Evolutionary conservation across 2,329 filamentous ascomycete species (phyloP), one percentile per base, ranked within the genome.

Genomic region (Ophiostoma quercus): DNA sequence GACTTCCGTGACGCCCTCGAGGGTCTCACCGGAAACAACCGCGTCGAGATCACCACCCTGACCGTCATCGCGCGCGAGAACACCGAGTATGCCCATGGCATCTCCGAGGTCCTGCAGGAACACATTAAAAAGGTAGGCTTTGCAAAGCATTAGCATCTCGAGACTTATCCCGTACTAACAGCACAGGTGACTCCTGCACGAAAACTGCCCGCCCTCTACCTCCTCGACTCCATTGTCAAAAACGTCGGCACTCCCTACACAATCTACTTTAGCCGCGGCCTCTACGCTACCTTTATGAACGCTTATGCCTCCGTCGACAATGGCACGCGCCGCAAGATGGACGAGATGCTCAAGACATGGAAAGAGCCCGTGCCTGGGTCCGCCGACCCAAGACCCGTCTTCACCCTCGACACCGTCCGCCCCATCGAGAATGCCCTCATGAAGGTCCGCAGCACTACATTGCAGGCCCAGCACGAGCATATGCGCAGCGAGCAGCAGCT

Each of bases 231-330:
- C 19, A 94, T 99, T 72, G 94, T 96, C 77, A 99, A 99, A 81
- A 98, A 99, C 82, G 93, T 99, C 72, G 95, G 95, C 72, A 97
- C 94, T 0, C 95, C 95, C 8, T 99, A 99, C 80, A 98, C 94
- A 0, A 85, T 98, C 14, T 98, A 97, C 79, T 91, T 99, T 74
- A 92, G 94, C 68, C 90, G 92, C 57, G 94, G 94, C 76, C 87
- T 99, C 54, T 98, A 94, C 80, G 87, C 90, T 75, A 98, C 92
- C 4, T 99, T 97, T 78, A 97, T 98, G 93, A 92, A 96, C 76
- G 92, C 95, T 51, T 99, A 98, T 78, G 91, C 91, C 3, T 87
- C 96, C 71, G 94, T 98, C 73, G 93, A 97, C 76, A 86, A 87
- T 73, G 85, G 85, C 71, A 93, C 94, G 29, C 88, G 95, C 73